Evolutionary conservation across 2,329 filamentous ascomycete genomes (phyloP).

Genomic region (Penicillium concentricum): DNA sequence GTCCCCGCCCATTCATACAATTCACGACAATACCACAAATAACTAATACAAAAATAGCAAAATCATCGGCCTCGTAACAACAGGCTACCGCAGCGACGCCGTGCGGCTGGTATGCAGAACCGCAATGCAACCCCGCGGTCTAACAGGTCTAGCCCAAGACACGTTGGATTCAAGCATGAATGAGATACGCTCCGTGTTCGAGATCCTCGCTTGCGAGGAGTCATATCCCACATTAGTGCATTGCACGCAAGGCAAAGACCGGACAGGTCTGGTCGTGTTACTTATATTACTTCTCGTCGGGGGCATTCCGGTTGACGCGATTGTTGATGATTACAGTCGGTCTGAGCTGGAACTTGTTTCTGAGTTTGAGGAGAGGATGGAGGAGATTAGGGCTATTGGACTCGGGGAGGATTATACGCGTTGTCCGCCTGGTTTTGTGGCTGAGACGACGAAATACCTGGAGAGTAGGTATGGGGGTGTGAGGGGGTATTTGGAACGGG

Average conservation of each 20-base stretch:
- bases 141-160: constrained; percentile 67
- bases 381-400: constrained; percentile 69
- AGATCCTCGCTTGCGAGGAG: constrained; percentile 55
- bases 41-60: constrained; percentile 42
- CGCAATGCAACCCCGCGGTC: constrained; percentile 70
- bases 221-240: constrained; percentile 70
- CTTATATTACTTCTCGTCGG: constrained; percentile 64
- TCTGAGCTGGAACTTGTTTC: constrained; percentile 61
- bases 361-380: constrained; percentile 63
- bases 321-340: constrained; percentile 70
- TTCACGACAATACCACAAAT: background rate
- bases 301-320: constrained; percentile 56
- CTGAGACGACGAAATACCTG: constrained; percentile 58
- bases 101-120: constrained; percentile 67
- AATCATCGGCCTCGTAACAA: constrained; percentile 61
- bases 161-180: constrained; percentile 66
- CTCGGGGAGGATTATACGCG: constrained; percentile 70
- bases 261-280: constrained; percentile 70
- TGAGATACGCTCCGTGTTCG: constrained; percentile 68
- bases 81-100: constrained; percentile 67
- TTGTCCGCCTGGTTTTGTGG: constrained; percentile 65
- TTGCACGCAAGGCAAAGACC: constrained; percentile 87
- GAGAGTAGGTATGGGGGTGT: constrained; percentile 64
- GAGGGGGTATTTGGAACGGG: constrained; percentile 61
- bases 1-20: constrained; percentile 9